Evolutionary conservation across 345 rosid species (phyloP).

Genomic region (Eucalyptus tenuipes): DNA sequence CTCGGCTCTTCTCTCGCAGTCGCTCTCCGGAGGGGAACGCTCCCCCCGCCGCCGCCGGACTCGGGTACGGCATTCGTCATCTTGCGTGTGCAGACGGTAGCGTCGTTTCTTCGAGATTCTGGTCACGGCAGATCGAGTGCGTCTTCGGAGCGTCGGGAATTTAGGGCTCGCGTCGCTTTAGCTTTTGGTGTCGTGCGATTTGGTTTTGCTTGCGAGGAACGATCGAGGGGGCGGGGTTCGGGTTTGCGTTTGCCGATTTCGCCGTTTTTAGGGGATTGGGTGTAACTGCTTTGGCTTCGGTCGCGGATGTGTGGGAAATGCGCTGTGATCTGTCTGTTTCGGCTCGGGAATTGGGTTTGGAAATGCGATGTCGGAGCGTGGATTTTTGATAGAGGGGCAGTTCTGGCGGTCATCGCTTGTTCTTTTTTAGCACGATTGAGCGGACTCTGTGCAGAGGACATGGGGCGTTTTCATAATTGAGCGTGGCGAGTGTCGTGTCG

Average conservation of each 20-base stretch:
- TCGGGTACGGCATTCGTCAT: background rate
- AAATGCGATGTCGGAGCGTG: background rate
- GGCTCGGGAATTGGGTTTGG: background rate
- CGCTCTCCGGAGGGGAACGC: background rate
- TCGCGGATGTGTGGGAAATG: background rate
- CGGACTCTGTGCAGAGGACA: background rate
- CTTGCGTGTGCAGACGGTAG: background rate
- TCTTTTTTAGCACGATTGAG: background rate
- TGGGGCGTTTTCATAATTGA: background rate
- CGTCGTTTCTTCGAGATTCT: background rate
- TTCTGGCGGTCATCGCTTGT: background rate
- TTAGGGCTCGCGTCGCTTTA: background rate
- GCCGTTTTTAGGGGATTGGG: background rate
- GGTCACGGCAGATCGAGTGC: background rate
- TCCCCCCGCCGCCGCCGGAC: background rate
- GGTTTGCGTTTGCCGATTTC: background rate
- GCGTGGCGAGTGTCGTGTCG: background rate
- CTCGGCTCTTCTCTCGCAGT: background rate
- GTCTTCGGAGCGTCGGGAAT: background rate
- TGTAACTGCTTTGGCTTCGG: background rate
- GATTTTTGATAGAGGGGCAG: background rate
- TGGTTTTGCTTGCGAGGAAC: background rate
- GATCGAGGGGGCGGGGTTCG: background rate
- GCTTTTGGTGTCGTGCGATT: background rate
- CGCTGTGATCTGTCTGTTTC: background rate